These are phyloP conservation scores for Rosa hybrid DNA, from an alignment of 331 rosid genomes.

Conservation along the genomic window DNA sequence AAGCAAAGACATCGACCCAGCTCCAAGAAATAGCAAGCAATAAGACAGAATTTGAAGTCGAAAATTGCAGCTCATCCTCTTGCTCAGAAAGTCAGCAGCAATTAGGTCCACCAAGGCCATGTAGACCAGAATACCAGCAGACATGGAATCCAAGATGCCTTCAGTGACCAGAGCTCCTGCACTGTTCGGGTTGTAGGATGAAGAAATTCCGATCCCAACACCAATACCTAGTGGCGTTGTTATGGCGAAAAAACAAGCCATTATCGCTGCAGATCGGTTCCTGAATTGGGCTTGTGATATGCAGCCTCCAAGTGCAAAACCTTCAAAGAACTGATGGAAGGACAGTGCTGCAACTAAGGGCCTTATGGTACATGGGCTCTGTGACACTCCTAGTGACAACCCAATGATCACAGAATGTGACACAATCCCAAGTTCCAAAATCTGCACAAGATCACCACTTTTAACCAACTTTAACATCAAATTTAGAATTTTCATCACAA, in stretches of 20 bases:
- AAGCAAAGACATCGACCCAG: slow-evolving; percentile 84
- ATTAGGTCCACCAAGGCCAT: slow-evolving; percentile 96
- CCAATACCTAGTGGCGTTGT: slow-evolving; percentile 81
- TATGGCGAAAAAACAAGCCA: slow-evolving; percentile 85
- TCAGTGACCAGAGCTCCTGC: slow-evolving; percentile 68
- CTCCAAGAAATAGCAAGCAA: slow-evolving; percentile 86
- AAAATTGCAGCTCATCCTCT: slow-evolving; percentile 95
- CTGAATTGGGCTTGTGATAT: slow-evolving; percentile 89
- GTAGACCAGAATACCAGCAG: slow-evolving; percentile 85
- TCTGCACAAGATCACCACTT: slow-evolving; percentile 37
- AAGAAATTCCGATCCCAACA: slow-evolving; percentile 62
- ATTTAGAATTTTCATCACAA: neutral
- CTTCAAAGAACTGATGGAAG: slow-evolving; percentile 96
- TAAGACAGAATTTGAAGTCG: slow-evolving; percentile 78
- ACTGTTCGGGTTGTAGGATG: slow-evolving; percentile 65
- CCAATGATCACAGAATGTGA: slow-evolving; percentile 97
- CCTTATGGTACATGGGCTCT: slow-evolving; percentile 85
- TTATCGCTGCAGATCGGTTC: slow-evolving; percentile 54
- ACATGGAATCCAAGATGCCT: slow-evolving; percentile 78
- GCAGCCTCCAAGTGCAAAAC: slow-evolving; percentile 98
- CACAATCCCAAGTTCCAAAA: slow-evolving; percentile 92
- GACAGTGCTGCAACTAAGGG: slow-evolving; percentile 88
- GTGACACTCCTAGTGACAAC: slow-evolving; percentile 83
- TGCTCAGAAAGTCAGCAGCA: slow-evolving; percentile 92
- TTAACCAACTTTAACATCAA: neutral